Conservation (phyloP, 1,284 basidiomycete species). For the Microbotryomycetes sp. region DNA sequence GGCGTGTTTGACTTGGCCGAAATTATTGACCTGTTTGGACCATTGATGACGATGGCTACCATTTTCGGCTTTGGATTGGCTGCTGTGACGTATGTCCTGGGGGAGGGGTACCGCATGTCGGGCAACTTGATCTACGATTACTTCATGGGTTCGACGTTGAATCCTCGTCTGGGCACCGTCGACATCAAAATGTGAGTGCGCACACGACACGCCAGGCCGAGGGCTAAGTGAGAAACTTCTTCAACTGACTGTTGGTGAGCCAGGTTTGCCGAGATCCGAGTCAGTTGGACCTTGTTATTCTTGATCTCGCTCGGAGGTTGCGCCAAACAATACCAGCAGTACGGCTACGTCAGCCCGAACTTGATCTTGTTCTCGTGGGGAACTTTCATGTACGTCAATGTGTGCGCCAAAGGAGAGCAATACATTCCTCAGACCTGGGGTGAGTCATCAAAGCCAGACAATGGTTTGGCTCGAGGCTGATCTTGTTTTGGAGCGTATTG, state of each 20-base stretch:
- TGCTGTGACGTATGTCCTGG: slow-evolving; percentile 67
- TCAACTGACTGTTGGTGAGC: not conserved
- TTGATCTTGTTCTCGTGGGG: slow-evolving; percentile 96
- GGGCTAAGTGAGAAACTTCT: too few species aligned
- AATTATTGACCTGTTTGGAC: slow-evolving; percentile 95
- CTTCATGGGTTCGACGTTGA: slow-evolving; percentile 86
- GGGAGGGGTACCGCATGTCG: slow-evolving; percentile 84
- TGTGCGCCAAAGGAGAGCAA: slow-evolving; percentile 63
- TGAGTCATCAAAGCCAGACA: not conserved
- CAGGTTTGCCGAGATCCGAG: slow-evolving; percentile 75
- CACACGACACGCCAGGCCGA: too few species aligned
- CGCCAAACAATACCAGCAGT: slow-evolving; percentile 89
- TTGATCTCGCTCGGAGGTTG: slow-evolving; percentile 85
- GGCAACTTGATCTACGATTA: slow-evolving; percentile 90
- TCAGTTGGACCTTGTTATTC: slow-evolving; percentile 96
- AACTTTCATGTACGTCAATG: slow-evolving; percentile 93
- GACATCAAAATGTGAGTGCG: slow-evolving; percentile 92
- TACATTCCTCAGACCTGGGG: slow-evolving; percentile 98
- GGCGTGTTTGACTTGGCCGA: slow-evolving; percentile 83
- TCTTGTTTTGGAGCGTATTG: not conserved
- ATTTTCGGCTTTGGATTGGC: slow-evolving; percentile 81
- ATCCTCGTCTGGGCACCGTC: slow-evolving; percentile 86
- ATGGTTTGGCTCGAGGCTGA: too few species aligned
- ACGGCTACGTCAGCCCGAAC: slow-evolving; percentile 90
- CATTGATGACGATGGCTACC: slow-evolving; percentile 93